Evolutionary conservation across 257 asterid species (phyloP), one percentile per base, ranked within the genome.

Genomic region (Gardenia jasminoides): DNA sequence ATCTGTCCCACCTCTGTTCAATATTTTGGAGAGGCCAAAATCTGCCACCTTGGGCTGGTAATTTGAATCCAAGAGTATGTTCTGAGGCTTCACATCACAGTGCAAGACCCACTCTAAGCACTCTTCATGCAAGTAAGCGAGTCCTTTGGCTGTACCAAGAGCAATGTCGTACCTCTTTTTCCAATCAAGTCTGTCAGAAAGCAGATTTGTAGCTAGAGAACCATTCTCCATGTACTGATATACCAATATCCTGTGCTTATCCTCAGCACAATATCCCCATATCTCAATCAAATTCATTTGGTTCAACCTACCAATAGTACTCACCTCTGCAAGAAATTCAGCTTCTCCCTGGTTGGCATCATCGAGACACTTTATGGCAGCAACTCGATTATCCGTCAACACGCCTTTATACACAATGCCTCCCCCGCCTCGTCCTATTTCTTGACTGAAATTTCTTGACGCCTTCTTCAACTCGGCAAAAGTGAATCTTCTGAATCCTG

Each of bases 31-130:
- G 0, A 87, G 82, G 6, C 91, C 89, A 73, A 87, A 87, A 80
- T 87, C 91, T 19, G 86, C 87, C 16, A 87, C 85, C 24, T 87
- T 87, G 1, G 91, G 85, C 64, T 72, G 78, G 52, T 70, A 83
- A 54, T 43, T 69, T 0, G 82, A 46, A 70, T 85, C 85, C 78
- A 87, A 31, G 11, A 87, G 82, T 83, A 87, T 87, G 70, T 86
- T 86, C 2, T 86, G 79, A n/a, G 90, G 88, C 80, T 86, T 86
- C 28, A 86, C 86, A 80, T 88, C 91, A 79, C 89, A 88, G 59
- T 88, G 91, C 47, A 88, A 31, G 33, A 88, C 80, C 91, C 88
- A 86, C 41, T 85, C 89, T 43, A 85, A 76, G 73, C 88, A 85
- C n/a, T 88, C 91, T n/a, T 88, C 88, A 41, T 85, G 91, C 76